Conservation (phyloP, 2,329 filamentous ascomycete genomes). For the Sarocladium kiliense region DNA sequence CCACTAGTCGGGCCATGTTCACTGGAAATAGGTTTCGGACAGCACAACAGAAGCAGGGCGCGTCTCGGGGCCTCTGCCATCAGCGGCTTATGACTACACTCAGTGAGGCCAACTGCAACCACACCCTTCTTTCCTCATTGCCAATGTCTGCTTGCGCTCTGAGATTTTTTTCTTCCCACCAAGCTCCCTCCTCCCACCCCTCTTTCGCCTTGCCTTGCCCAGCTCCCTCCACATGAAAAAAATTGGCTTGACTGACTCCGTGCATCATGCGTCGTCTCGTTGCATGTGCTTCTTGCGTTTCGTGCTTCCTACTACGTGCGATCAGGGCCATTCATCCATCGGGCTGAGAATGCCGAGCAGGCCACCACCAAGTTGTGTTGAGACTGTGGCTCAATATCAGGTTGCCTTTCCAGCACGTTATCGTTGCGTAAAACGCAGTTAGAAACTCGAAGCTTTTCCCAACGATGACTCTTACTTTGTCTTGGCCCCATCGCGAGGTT, state of each 20-base stretch:
- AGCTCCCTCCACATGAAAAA: neutral
- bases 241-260: neutral
- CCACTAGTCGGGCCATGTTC: no score
- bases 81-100: no score
- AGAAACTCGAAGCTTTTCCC: neutral
- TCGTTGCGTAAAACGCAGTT: neutral
- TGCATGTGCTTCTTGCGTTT: neutral
- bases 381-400: neutral
- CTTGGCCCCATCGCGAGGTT: neutral
- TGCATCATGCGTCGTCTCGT: neutral
- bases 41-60: neutral
- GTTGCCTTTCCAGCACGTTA: neutral
- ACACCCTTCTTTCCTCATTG: neutral
- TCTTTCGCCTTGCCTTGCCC: neutral
- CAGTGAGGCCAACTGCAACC: neutral
- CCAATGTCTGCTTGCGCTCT: neutral
- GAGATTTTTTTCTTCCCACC: neutral
- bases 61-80: neutral
- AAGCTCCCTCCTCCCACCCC: neutral
- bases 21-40: no score
- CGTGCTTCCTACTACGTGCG: no score
- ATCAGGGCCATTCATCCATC: no score
- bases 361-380: neutral
- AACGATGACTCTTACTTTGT: conserved; percentile 2
- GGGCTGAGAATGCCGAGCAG: no score